These are phyloP conservation scores for Fusarium sp. DNA, from an alignment of 2,329 filamentous ascomycete species.

Conservation along the genomic window DNA sequence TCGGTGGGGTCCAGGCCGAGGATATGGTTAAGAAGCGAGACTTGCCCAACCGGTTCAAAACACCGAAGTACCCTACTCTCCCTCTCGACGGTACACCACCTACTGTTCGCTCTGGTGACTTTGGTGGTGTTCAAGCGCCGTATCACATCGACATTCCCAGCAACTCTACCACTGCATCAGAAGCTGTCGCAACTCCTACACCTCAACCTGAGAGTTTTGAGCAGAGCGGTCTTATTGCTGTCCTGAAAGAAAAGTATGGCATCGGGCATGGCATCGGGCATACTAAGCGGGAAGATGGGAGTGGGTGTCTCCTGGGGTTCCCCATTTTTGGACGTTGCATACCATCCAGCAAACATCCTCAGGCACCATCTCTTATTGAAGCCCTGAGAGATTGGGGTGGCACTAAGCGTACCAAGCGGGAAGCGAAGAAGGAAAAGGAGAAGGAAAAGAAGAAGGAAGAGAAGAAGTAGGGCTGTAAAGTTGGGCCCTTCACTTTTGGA, in stretches of 20 bases:
- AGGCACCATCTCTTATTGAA: too few relatives aligned
- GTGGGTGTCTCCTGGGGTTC: too few relatives aligned
- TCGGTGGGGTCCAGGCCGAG: too few relatives aligned
- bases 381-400: too few relatives aligned
- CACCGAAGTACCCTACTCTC: neutral
- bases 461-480: neutral
- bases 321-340: too few relatives aligned
- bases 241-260: neutral
- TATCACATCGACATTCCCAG: neutral
- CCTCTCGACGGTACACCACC: neutral
- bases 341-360: too few relatives aligned
- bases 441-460: neutral
- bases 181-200: neutral
- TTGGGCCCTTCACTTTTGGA: too few relatives aligned
- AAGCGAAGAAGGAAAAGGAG: neutral
- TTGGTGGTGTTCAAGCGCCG: neutral
- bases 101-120: neutral
- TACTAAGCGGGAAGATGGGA: too few relatives aligned
- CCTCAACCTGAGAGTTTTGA: neutral
- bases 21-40: too few relatives aligned
- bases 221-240: fast-evolving
- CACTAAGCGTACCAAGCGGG: too few relatives aligned
- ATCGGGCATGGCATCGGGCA: too few relatives aligned
- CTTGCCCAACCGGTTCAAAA: neutral
- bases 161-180: neutral